These are phyloP conservation scores for Cochliopodium minus DNA, from an alignment of 208 protist genomes.

Conservation along the genomic window DNA sequence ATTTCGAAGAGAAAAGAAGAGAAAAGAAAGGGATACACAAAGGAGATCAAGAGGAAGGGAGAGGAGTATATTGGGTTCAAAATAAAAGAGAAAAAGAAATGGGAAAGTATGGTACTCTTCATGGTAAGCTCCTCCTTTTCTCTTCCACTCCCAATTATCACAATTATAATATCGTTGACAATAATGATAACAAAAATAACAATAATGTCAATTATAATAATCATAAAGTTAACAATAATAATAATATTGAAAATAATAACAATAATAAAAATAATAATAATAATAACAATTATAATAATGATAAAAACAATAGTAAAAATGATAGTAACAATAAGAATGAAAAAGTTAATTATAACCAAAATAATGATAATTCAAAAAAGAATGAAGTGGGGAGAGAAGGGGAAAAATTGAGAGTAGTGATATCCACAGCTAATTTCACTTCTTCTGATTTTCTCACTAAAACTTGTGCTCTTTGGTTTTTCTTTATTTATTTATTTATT, in stretches of 20 bases:
- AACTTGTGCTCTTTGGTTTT: not conserved
- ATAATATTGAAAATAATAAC: slow-evolving; percentile 2
- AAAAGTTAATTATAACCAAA: too few relatives aligned
- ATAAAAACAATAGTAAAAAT: slow-evolving; percentile 4
- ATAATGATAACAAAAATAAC: too few relatives aligned
- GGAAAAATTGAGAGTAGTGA: not conserved
- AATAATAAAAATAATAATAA: slow-evolving; percentile 5
- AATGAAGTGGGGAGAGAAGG: not conserved
- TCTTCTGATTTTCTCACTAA: not conserved
- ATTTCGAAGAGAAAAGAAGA: too few relatives aligned
- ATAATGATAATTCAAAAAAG: not conserved
- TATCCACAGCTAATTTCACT: not conserved
- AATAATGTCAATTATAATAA: slow-evolving; percentile 2
- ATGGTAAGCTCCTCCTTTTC: too few relatives aligned
- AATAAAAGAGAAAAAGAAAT: too few relatives aligned
- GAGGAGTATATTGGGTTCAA: too few relatives aligned
- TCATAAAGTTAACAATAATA: not conserved
- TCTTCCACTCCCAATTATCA: too few relatives aligned
- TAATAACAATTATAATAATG: slow-evolving; percentile 5
- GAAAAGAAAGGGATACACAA: too few relatives aligned
- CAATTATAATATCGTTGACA: not conserved
- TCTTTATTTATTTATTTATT: not conserved
- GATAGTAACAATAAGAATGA: slow-evolving; percentile 1
- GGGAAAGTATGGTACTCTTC: too few relatives aligned
- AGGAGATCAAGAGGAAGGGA: too few relatives aligned